Conservation (phyloP, 2,329 filamentous ascomycete genomes). For the Aspergillus aculeatinus region DNA sequence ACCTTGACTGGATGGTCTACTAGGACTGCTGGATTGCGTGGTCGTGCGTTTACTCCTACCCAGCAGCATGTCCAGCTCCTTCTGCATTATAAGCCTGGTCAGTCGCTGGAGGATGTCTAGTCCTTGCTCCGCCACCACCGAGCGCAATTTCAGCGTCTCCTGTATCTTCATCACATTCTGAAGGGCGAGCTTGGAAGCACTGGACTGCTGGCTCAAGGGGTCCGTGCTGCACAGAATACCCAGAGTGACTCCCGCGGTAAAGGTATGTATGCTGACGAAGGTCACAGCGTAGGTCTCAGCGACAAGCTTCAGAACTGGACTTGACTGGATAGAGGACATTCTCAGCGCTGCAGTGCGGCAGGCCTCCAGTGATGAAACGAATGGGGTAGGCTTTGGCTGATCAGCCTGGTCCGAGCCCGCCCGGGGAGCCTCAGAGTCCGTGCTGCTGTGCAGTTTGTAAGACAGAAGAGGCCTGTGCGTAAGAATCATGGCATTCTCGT, state of each 20-base stretch:
- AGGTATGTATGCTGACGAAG: constrained; percentile 27
- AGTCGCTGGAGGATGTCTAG: constrained; percentile 23
- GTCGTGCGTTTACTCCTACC: constrained; percentile 1
- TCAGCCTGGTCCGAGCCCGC: neutral
- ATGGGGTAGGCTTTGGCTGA: neutral
- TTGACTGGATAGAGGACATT: constrained; percentile 14
- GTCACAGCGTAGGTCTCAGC: constrained; percentile 25
- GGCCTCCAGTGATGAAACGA: constrained; percentile 9
- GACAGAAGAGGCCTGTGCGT: constrained; percentile 28
- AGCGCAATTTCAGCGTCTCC: constrained; percentile 16
- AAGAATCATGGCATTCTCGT: constrained; percentile 36
- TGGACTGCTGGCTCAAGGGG: constrained; percentile 16
- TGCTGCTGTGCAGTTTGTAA: constrained; percentile 14
- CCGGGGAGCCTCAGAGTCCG: neutral
- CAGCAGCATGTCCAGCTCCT: constrained; percentile 23
- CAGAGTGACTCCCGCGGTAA: constrained; percentile 25
- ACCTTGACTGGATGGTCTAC: neutral
- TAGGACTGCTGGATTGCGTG: neutral
- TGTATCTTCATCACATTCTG: constrained; percentile 23
- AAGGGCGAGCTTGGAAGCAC: constrained; percentile 20
- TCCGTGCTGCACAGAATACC: constrained; percentile 26
- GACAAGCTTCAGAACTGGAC: constrained; percentile 16
- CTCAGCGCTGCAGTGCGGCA: constrained; percentile 24
- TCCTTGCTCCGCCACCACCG: constrained; percentile 20
- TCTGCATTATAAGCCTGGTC: constrained; percentile 22